phyloP scores from a whole-genome alignment of 805 yeast genomes.

The Candida jianshihensis region DNA sequence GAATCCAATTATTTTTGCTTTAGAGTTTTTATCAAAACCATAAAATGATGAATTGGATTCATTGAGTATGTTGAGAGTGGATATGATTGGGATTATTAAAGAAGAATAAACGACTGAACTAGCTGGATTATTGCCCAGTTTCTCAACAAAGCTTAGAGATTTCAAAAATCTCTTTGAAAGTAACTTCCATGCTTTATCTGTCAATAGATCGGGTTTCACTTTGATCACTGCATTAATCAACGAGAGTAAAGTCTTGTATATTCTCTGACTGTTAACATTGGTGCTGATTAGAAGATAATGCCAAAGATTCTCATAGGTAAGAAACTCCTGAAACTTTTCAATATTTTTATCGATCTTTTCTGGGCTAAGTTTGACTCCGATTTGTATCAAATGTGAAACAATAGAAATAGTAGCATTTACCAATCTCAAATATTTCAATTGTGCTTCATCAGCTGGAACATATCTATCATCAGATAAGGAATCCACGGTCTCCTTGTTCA shows the following conservation, averaged over 20 bases:
- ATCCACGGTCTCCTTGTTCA: conserved; percentile 50
- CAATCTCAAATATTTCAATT: conserved; percentile 55
- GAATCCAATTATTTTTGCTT: conserved; percentile 38
- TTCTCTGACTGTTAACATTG: conserved; percentile 30
- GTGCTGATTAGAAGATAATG: conserved; percentile 29
- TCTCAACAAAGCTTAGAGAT: conserved; percentile 25
- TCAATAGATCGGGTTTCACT: conserved; percentile 15
- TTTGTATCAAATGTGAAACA: conserved; percentile 29
- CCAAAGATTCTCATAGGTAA: conserved; percentile 39
- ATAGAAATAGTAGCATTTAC: conserved; percentile 43
- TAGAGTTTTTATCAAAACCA: conserved; percentile 43
- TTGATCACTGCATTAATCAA: conserved; percentile 28
- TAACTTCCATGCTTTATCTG: conserved; percentile 24
- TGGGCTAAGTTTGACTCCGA: conserved; percentile 13
- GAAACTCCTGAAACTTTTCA: conserved; percentile 25
- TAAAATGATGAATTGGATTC: conserved; percentile 45
- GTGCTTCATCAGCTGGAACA: conserved; percentile 57
- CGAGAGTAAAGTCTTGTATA: conserved; percentile 35
- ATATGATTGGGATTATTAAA: conserved; percentile 41
- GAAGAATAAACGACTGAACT: conserved; percentile 38
- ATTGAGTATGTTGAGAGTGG: conserved; percentile 37
- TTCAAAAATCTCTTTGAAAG: conserved; percentile 26
- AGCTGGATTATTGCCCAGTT: conserved; percentile 20
- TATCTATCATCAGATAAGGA: conserved; percentile 72
- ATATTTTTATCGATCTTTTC: conserved; percentile 17